These are phyloP conservation scores for Heteromeles arbutifolia DNA, from an alignment of 306 rosid species.

Conservation along the genomic window DNA sequence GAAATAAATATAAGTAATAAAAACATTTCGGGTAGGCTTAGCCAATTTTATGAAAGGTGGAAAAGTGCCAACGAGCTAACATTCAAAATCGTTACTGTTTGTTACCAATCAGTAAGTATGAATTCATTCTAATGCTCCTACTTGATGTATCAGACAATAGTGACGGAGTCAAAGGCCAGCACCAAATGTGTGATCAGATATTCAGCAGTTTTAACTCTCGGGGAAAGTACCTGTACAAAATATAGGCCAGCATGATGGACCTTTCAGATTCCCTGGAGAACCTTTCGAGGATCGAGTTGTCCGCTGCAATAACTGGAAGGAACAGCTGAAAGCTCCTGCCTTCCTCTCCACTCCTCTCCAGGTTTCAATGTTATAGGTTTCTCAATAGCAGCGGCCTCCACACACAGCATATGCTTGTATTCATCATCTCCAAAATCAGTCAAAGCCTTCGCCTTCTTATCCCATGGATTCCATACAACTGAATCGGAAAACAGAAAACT, in stretches of 20 bases:
- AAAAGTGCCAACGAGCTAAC: no score
- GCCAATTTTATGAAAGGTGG: no score
- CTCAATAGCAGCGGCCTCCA: conserved; percentile 86
- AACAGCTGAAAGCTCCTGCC: conserved; percentile 87
- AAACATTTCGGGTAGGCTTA: no score
- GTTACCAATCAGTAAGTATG: no score
- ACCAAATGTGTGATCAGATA: neutral
- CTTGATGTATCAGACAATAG: neutral
- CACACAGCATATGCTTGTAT: conserved; percentile 90
- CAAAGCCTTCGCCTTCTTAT: conserved; percentile 94
- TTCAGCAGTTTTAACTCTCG: neutral
- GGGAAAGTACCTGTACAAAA: conserved; percentile 60
- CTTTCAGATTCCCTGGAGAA: conserved; percentile 63
- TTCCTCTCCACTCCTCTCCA: conserved; percentile 98
- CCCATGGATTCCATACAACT: conserved; percentile 99
- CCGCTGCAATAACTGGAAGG: conserved; percentile 99
- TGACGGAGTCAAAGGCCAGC: neutral
- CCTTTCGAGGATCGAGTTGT: conserved; percentile 87
- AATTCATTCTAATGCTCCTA: neutral
- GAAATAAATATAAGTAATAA: no score
- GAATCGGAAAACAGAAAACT: conserved; percentile 13
- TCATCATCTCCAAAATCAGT: conserved; percentile 97
- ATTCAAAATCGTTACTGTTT: no score
- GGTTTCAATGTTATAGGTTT: conserved; percentile 83
- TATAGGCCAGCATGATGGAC: conserved; percentile 35